Base-by-base conservation (phyloP, 176 grass and related monocot genomes). In the Cymbopogon citratus region DNA sequence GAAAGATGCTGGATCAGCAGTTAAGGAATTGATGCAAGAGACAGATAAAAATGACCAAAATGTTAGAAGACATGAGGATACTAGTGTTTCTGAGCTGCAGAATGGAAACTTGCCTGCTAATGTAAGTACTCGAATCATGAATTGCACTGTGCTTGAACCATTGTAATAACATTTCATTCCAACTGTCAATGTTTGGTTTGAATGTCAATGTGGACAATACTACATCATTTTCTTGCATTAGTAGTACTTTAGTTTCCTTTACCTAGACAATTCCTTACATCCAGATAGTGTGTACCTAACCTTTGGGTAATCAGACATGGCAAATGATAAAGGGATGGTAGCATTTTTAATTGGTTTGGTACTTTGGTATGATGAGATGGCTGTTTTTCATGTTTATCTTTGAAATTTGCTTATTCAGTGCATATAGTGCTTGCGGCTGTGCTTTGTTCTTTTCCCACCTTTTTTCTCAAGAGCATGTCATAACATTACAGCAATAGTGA, bases 1-100 rank as follows among this genome's bases (percentile, higher is more conserved):
- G 24, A 91, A 83, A 83, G 85, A 87, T 79, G 83, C 63, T n/a
- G 79, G 28, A 84, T 71, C 90, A 84, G 66, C 77, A 80, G 57
- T 81, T 56, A 92, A 93, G 62, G 87, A 87, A 66, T 33, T 89
- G 27, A 86, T 69, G 38, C 46, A 79, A 74, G 83, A 33, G 12
- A 29, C 72, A 18, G 77, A 76, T 62, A 85, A 87, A 83, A 88
- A 52, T 62, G 89, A 89, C 15, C 81, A 45, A 52, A 85, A 63
- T 76, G 74, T 67, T 71, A 78, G 75, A 61, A 81, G 54, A 80
- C 78, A 75, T 83, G 90, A 88, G 65, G 83, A 63, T 75, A 64
- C 45, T 73, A 71, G 70, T 35, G 89, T 82, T 27, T 87, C 76
- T 38, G 80, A 88, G 44, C 70, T 83, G 82, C 89, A 23, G 66